Conservation (phyloP, 805 yeast species). For the Diddensiella santjacobensis region DNA sequence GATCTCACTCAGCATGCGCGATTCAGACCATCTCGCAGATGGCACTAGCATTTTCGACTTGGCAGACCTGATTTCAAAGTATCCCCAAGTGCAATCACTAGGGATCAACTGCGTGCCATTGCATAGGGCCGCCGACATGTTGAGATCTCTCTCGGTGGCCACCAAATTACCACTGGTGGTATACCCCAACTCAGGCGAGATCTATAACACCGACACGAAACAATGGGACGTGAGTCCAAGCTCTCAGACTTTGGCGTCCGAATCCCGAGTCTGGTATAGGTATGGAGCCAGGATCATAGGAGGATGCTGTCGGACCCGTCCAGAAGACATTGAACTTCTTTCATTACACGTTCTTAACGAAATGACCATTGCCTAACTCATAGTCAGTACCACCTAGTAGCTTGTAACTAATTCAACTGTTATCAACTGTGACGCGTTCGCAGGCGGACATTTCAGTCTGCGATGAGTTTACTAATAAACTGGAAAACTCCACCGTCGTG, state of each 20-base stretch:
- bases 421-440: too few species aligned
- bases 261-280: slow-evolving; percentile 39
- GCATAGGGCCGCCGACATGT: slow-evolving; percentile 39
- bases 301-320: slow-evolving; percentile 73
- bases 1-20: slow-evolving; percentile 45
- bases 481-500: too few species aligned
- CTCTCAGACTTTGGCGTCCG: slow-evolving; percentile 35
- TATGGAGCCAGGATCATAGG: slow-evolving; percentile 54
- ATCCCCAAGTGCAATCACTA: slow-evolving; percentile 34
- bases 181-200: slow-evolving; percentile 77
- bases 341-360: neutral
- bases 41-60: slow-evolving; percentile 43
- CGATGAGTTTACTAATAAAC: too few species aligned
- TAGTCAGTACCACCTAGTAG: too few species aligned
- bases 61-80: slow-evolving; percentile 32
- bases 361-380: neutral
- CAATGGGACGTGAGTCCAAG: slow-evolving; percentile 35
- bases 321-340: slow-evolving; percentile 39
- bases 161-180: slow-evolving; percentile 43
- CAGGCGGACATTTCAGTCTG: too few species aligned
- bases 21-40: slow-evolving; percentile 43
- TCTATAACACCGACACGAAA: slow-evolving; percentile 48
- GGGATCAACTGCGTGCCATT: slow-evolving; percentile 71
- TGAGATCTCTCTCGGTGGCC: slow-evolving; percentile 33
- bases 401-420: too few species aligned